These are phyloP conservation scores for Colletotrichum sp. DNA, from an alignment of 2,329 filamentous ascomycete genomes.

Conservation along the genomic window DNA sequence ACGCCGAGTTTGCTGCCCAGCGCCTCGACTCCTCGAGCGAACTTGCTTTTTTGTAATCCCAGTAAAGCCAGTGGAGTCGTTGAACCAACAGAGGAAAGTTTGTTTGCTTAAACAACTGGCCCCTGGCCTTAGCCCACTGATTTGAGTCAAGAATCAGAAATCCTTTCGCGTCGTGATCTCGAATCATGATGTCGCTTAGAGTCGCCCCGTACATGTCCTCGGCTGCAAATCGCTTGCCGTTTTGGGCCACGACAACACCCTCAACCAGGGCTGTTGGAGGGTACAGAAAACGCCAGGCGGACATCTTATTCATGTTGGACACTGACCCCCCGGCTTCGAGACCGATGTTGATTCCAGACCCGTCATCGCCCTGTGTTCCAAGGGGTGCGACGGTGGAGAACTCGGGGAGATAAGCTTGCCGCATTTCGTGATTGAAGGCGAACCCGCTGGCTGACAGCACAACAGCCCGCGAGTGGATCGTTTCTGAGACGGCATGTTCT, in stretches of 20 bases:
- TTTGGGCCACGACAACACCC: slow-evolving; percentile 6
- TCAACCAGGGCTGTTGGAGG: slow-evolving; percentile 12
- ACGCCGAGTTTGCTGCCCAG: not conserved
- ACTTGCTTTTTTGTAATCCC: not conserved
- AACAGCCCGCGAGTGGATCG: not conserved
- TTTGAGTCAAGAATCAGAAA: slow-evolving; percentile 18
- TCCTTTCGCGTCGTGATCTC: not conserved
- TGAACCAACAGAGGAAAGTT: not conserved
- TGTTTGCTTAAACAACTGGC: slow-evolving; percentile 4
- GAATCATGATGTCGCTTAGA: slow-evolving; percentile 10
- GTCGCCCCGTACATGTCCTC: slow-evolving; percentile 12
- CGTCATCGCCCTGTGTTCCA: slow-evolving; percentile 15
- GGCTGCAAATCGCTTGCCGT: not conserved
- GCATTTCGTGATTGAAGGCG: slow-evolving; percentile 7
- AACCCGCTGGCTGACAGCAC: slow-evolving; percentile 17
- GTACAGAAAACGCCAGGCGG: slow-evolving; percentile 11
- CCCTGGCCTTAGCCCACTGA: slow-evolving; percentile 11
- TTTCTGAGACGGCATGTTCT: not conserved
- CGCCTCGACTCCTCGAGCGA: slow-evolving; percentile 4
- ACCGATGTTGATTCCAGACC: slow-evolving; percentile 13
- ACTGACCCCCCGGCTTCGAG: not conserved
- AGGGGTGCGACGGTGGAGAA: not conserved
- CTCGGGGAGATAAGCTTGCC: not conserved
- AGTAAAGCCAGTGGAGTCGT: not conserved
- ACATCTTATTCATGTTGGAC: slow-evolving; percentile 9